Evolutionary conservation across 495 filamentous ascomycete genomes (phyloP).

Genomic region (Sordaria brevicollis): DNA sequence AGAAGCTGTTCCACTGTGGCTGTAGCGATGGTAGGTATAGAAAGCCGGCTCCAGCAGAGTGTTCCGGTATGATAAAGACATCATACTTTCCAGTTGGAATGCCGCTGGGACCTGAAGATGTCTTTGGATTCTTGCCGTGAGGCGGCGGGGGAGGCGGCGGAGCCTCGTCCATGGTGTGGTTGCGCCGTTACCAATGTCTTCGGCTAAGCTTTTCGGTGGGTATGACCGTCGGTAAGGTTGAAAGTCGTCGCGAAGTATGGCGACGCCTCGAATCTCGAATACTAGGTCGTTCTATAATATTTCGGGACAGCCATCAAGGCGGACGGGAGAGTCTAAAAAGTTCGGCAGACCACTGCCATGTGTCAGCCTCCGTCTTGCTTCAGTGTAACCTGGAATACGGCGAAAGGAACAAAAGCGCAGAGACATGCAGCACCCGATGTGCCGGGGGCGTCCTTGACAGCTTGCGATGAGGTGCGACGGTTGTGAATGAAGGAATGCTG

Average conservation of each 20-base stretch:
- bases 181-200: constrained; percentile 10
- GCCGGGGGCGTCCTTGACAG: not conserved
- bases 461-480: not conserved
- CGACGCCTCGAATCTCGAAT: constrained; percentile 17
- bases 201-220: not conserved
- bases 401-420: not conserved
- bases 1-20: constrained; percentile 81
- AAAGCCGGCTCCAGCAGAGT: constrained; percentile 82
- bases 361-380: not conserved
- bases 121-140: constrained; percentile 57
- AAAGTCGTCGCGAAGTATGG: not conserved
- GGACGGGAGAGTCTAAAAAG: constrained; percentile 12
- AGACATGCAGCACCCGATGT: not conserved
- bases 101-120: constrained; percentile 34
- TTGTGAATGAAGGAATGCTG: too few species aligned
- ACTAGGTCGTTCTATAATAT: constrained; percentile 11
- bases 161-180: constrained; percentile 31
- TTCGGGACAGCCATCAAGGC: constrained; percentile 25
- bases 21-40: constrained; percentile 85
- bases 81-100: constrained; percentile 83
- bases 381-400: not conserved
- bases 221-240: not conserved
- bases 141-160: constrained; percentile 56
- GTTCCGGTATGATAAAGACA: constrained; percentile 94
- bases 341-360: constrained; percentile 4